These are phyloP conservation scores for Neopestalotiopsis sp. DNA, from an alignment of 2,329 filamentous ascomycete genomes.

Conservation along the genomic window DNA sequence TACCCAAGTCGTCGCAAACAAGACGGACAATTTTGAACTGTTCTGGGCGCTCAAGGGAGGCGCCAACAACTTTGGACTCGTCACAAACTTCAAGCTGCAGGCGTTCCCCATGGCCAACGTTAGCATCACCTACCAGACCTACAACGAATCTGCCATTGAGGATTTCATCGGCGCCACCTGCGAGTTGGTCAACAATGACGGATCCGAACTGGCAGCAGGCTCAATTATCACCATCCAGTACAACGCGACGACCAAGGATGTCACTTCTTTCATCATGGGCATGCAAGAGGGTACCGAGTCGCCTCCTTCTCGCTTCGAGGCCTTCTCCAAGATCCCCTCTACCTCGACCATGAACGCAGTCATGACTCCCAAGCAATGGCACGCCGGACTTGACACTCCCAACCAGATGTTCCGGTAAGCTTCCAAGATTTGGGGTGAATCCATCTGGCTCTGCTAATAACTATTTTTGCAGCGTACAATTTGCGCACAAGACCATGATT, in stretches of 20 bases:
- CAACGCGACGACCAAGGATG: constrained; percentile 33
- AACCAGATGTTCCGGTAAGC: constrained; percentile 43
- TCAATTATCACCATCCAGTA: constrained; percentile 38
- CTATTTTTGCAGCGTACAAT: constrained; percentile 35
- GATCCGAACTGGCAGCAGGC: constrained; percentile 35
- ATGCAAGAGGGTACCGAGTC: constrained; percentile 39
- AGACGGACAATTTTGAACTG: background rate
- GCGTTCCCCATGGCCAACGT: constrained; percentile 27
- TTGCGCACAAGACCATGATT: constrained; percentile 42
- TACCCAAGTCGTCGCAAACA: background rate
- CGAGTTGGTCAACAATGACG: constrained; percentile 30
- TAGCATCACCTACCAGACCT: constrained; percentile 40
- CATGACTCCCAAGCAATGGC: constrained; percentile 33
- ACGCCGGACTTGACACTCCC: constrained; percentile 33
- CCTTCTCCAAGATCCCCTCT: constrained; percentile 37
- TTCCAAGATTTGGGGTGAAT: background rate
- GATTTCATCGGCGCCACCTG: constrained; percentile 36
- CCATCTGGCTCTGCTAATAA: background rate
- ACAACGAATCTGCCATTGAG: constrained; percentile 30
- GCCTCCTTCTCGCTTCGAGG: constrained; percentile 38
- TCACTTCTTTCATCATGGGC: constrained; percentile 35
- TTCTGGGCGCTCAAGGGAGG: constrained; percentile 16
- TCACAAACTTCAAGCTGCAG: constrained; percentile 12
- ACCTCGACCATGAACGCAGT: constrained; percentile 33
- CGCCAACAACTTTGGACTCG: constrained; percentile 11